A percentile compares a stretch with the other conserved stretches of the same genome.
Evolutionary conservation across 2,329 filamentous ascomycete genomes (phyloP).

Genomic region (Madurella mycetomatis): DNA sequence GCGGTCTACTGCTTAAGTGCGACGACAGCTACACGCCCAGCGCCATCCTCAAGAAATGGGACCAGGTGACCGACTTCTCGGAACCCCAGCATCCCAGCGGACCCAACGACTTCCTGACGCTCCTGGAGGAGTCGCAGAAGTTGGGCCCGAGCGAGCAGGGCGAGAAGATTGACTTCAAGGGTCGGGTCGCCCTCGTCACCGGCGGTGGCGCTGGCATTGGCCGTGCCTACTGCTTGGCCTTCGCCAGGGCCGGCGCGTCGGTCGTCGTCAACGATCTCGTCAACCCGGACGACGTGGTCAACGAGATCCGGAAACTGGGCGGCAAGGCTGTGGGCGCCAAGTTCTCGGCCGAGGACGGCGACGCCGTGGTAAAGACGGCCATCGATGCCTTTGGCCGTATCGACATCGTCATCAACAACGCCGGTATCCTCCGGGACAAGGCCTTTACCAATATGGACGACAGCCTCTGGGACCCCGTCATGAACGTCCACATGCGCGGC

Average conservation of each 20-base stretch:
- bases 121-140: slow-evolving; percentile 81
- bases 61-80: slow-evolving; percentile 81
- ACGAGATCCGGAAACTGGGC: slow-evolving; percentile 85
- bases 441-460: slow-evolving; percentile 98
- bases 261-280: slow-evolving; percentile 95
- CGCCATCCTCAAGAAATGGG: slow-evolving; percentile 85
- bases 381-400: slow-evolving; percentile 92
- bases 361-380: slow-evolving; percentile 83
- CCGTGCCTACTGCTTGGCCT: slow-evolving; percentile 82
- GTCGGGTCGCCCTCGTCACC: slow-evolving; percentile 81
- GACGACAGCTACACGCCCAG: slow-evolving; percentile 84
- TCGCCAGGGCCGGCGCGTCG: slow-evolving; percentile 73
- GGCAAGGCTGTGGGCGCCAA: slow-evolving; percentile 91
- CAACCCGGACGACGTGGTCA: slow-evolving; percentile 84
- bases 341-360: slow-evolving; percentile 88
- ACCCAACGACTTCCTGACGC: slow-evolving; percentile 78
- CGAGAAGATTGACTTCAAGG: slow-evolving; percentile 73
- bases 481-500: slow-evolving; percentile 88
- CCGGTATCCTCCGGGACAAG: slow-evolving; percentile 95
- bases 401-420: slow-evolving; percentile 96
- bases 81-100: slow-evolving; percentile 77
- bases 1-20: slow-evolving; percentile 82
- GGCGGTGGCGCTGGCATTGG: slow-evolving; percentile 87
- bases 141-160: slow-evolving; percentile 67
- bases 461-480: slow-evolving; percentile 82